phyloP scores from a whole-genome alignment of 2,329 filamentous ascomycete genomes.

The Trichoderma semiorbis region DNA sequence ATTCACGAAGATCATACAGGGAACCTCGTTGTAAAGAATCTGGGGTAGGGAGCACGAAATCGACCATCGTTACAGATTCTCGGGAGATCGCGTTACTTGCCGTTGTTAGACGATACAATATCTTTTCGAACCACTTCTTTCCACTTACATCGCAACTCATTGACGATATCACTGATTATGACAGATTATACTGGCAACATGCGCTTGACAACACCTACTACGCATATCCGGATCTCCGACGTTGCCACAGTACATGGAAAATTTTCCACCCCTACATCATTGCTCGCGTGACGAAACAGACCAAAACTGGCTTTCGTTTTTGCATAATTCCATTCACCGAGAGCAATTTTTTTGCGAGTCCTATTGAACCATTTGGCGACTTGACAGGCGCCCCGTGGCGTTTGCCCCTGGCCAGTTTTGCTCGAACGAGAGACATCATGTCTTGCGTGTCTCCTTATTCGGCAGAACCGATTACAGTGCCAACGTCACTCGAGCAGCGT shows the following conservation, averaged over 20 bases:
- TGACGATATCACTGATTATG: neutral
- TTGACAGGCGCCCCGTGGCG: slow-evolving; percentile 11
- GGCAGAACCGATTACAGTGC: neutral
- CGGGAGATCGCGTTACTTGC: neutral
- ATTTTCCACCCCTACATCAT: neutral
- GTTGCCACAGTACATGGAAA: neutral
- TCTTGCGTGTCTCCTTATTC: neutral
- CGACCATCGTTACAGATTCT: neutral
- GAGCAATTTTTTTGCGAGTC: neutral
- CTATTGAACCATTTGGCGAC: neutral
- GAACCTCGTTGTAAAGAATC: slow-evolving; percentile 2
- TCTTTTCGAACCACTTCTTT: neutral
- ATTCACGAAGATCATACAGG: neutral
- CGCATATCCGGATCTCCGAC: neutral
- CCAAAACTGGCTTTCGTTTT: neutral
- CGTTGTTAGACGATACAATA: neutral
- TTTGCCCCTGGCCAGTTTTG: slow-evolving; percentile 3
- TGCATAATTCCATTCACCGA: neutral
- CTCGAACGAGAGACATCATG: neutral
- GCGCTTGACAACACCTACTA: neutral
- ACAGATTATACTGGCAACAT: neutral
- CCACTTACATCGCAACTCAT: neutral
- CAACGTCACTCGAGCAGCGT: neutral
- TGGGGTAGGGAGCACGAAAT: neutral
- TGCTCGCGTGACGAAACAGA: neutral